Evolutionary conservation across 495 filamentous ascomycete genomes (phyloP).

Genomic region (Gamarada debralockiae): DNA sequence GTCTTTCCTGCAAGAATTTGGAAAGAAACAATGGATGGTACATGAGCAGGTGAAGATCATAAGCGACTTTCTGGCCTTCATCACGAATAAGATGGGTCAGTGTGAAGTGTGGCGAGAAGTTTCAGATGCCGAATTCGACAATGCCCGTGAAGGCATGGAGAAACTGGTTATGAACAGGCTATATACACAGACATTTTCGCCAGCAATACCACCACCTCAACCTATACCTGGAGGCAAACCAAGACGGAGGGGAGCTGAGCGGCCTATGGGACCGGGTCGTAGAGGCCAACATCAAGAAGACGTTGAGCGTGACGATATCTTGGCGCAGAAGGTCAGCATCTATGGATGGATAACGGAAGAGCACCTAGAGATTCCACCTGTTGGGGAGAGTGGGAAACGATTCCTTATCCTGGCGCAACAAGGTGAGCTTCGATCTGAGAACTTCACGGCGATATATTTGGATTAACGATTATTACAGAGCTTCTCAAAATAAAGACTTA

Average conservation of each 20-base stretch:
- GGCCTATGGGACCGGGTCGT: constrained; percentile 73
- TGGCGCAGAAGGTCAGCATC: constrained; percentile 93
- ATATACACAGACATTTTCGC: constrained; percentile 95
- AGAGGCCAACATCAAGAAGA: constrained; percentile 97
- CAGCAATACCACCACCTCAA: constrained; percentile 78
- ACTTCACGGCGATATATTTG: background rate
- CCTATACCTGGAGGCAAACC: constrained; percentile 67
- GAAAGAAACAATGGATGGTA: constrained; percentile 98
- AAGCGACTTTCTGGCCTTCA: constrained; percentile 94
- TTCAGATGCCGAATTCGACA: constrained; percentile 96
- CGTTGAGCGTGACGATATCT: constrained; percentile 90
- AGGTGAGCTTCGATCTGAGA: constrained; percentile 52
- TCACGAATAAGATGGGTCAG: constrained; percentile 96
- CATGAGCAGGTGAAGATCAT: constrained; percentile 99
- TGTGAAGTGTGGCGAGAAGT: constrained; percentile 97
- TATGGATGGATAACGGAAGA: constrained; percentile 94
- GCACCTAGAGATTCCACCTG: constrained; percentile 90
- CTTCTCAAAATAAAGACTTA: constrained; percentile 94
- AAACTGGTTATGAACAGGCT: constrained; percentile 99
- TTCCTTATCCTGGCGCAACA: constrained; percentile 89
- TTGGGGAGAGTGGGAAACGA: constrained; percentile 75
- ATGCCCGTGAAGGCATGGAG: constrained; percentile 98
- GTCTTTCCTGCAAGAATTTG: constrained; percentile 92
- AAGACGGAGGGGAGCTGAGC: constrained; percentile 63
- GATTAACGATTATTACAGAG: constrained; percentile 45